These are phyloP conservation scores for Byssothecium circinans DNA, from an alignment of 2,329 filamentous ascomycete genomes.

Conservation along the genomic window DNA sequence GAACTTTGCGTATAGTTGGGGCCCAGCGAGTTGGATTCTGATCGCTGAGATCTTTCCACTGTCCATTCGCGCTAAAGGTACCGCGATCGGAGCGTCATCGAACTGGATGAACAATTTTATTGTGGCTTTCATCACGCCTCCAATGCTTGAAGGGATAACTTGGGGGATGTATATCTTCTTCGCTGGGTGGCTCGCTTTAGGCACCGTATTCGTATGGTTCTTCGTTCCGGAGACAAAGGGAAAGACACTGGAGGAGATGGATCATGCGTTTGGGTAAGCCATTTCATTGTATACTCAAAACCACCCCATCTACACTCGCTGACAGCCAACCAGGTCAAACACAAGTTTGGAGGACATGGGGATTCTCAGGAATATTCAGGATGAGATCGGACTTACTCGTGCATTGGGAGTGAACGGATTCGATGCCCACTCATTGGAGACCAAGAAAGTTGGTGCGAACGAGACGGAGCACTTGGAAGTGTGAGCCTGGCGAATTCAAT, in stretches of 20 bases:
- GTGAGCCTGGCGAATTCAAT: too few relatives aligned
- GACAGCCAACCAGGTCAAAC: too few relatives aligned
- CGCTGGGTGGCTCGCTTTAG: slow-evolving; percentile 27
- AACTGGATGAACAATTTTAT: slow-evolving; percentile 44
- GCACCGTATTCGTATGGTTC: slow-evolving; percentile 29
- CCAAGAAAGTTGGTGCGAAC: too few relatives aligned
- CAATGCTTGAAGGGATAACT: slow-evolving; percentile 36
- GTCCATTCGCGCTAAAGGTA: slow-evolving; percentile 41
- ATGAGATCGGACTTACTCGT: too few relatives aligned
- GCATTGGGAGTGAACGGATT: too few relatives aligned
- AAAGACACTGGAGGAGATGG: slow-evolving; percentile 33
- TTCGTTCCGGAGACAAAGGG: slow-evolving; percentile 32
- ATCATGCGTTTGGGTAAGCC: slow-evolving; percentile 31
- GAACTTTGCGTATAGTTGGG: slow-evolving; percentile 34
- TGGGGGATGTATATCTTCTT: slow-evolving; percentile 47
- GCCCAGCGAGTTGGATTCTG: slow-evolving; percentile 29
- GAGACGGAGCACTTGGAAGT: too few relatives aligned
- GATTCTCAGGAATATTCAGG: too few relatives aligned
- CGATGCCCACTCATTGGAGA: too few relatives aligned
- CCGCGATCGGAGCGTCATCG: slow-evolving; percentile 37
- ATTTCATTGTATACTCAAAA: too few relatives aligned
- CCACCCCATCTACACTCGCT: too few relatives aligned
- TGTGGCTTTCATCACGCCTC: slow-evolving; percentile 38
- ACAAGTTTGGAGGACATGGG: too few relatives aligned
- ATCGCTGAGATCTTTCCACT: slow-evolving; percentile 42